Percentiles rank a stretch among this genome's conserved stretches.
phyloP scores from a whole-genome alignment of 1,284 basidiomycete species.

The Xanthoconium separans region DNA sequence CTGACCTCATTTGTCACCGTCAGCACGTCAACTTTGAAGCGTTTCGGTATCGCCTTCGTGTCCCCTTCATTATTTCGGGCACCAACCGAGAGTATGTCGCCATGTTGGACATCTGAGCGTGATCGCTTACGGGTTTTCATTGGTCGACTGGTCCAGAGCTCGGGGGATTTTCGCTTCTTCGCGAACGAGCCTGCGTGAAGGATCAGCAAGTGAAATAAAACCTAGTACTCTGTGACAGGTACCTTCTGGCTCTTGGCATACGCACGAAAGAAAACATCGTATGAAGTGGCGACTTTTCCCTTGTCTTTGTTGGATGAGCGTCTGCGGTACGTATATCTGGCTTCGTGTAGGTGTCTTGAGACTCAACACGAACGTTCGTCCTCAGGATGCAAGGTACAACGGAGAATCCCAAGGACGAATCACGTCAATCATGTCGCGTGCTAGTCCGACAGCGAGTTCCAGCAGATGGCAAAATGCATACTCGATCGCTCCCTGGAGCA shows the following conservation, averaged over 20 bases:
- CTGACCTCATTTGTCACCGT: too few species aligned
- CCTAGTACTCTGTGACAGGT: neutral
- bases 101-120: neutral
- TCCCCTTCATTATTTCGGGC: too few species aligned
- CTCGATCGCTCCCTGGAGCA: conserved; percentile 11
- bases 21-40: too few species aligned
- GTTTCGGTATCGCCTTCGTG: too few species aligned
- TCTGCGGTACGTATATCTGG: conserved; percentile 2
- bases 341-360: conserved; percentile 1
- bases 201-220: neutral
- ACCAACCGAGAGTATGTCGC: too few species aligned
- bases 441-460: conserved; percentile 10
- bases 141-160: neutral
- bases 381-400: conserved; percentile 1
- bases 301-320: conserved; percentile 4
- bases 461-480: conserved; percentile 11
- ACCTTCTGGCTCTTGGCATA: conserved; percentile 7
- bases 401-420: conserved; percentile 10
- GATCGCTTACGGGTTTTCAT: conserved; percentile 1
- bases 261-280: conserved; percentile 3
- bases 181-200: neutral
- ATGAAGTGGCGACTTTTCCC: neutral
- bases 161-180: conserved; percentile 2
- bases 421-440: conserved; percentile 8
- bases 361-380: conserved; percentile 12